Percentiles rank a stretch among this genome's conserved stretches.
Evolutionary conservation across 257 asterid species (phyloP).

Genomic region (Solanum chiquidenum): DNA sequence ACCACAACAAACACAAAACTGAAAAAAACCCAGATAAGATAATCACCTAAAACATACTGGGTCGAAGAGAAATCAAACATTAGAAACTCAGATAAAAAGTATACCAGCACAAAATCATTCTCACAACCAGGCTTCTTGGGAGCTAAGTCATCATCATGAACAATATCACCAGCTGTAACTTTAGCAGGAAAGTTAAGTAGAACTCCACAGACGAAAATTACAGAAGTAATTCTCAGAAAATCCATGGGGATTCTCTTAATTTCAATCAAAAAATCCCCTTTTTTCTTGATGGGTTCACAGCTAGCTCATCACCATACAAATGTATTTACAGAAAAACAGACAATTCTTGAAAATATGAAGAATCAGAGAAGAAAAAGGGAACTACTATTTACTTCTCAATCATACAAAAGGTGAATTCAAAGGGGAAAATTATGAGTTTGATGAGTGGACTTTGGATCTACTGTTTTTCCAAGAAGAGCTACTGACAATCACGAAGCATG

Average conservation of each 20-base stretch:
- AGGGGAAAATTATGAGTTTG: neutral
- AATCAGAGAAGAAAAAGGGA: neutral
- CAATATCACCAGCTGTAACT: slow-evolving; percentile 72
- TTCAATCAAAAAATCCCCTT: neutral
- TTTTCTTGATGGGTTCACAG: neutral
- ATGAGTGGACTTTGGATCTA: neutral
- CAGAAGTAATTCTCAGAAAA: slow-evolving; percentile 17
- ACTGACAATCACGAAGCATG: neutral
- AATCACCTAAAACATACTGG: neutral
- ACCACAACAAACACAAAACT: neutral
- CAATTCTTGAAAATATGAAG: neutral
- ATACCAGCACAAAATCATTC: slow-evolving; percentile 78
- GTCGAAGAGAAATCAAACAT: slow-evolving; percentile 7
- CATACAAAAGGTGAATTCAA: neutral
- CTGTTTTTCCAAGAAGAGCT: neutral
- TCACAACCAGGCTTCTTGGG: slow-evolving; percentile 92
- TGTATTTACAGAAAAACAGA: neutral
- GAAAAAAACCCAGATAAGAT: neutral
- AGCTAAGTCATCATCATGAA: slow-evolving; percentile 34
- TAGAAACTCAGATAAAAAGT: neutral
- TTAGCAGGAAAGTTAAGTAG: slow-evolving; percentile 16
- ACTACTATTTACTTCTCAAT: neutral
- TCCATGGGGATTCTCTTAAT: slow-evolving; percentile 11
- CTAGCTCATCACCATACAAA: neutral
- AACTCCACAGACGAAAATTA: slow-evolving; percentile 25